These are phyloP conservation scores for Cladosporium sp. DNA, from an alignment of 2,329 filamentous ascomycete genomes.

Conservation along the genomic window DNA sequence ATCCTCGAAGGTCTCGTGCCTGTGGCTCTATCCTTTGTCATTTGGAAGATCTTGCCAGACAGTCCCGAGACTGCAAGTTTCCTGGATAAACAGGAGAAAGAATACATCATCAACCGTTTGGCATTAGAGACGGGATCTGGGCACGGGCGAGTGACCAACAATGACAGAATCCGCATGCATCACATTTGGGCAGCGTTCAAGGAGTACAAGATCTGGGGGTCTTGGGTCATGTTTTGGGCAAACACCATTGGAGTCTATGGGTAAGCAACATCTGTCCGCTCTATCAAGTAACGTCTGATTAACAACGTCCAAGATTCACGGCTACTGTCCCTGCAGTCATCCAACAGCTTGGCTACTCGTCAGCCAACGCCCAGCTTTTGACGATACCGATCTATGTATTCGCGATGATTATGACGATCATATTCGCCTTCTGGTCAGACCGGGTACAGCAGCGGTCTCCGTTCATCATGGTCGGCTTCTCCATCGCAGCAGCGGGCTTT, in stretches of 20 bases:
- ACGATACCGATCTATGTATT: conserved; percentile 46
- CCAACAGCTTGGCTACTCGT: conserved; percentile 45
- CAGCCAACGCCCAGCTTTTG: conserved; percentile 45
- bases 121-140: conserved; percentile 29
- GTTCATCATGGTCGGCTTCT: conserved; percentile 26
- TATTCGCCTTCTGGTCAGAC: conserved; percentile 23
- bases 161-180: conserved; percentile 40
- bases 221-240: conserved; percentile 35
- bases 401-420: conserved; percentile 21
- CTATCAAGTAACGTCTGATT: neutral
- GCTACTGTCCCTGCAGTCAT: conserved; percentile 60
- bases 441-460: conserved; percentile 21
- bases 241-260: conserved; percentile 52
- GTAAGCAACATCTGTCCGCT: conserved; percentile 41
- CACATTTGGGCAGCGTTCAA: conserved; percentile 46
- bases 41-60: conserved; percentile 56
- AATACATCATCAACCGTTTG: conserved; percentile 47
- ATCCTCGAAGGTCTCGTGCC: conserved; percentile 28
- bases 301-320: conserved; percentile 57
- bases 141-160: conserved; percentile 24
- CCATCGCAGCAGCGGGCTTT: conserved; percentile 26
- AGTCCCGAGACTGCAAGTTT: conserved; percentile 61
- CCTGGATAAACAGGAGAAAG: conserved; percentile 49
- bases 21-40: conserved; percentile 46
- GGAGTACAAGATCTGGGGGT: conserved; percentile 51